These are phyloP conservation scores for Apiospora aurea DNA, from an alignment of 2,329 filamentous ascomycete species.

Conservation along the genomic window DNA sequence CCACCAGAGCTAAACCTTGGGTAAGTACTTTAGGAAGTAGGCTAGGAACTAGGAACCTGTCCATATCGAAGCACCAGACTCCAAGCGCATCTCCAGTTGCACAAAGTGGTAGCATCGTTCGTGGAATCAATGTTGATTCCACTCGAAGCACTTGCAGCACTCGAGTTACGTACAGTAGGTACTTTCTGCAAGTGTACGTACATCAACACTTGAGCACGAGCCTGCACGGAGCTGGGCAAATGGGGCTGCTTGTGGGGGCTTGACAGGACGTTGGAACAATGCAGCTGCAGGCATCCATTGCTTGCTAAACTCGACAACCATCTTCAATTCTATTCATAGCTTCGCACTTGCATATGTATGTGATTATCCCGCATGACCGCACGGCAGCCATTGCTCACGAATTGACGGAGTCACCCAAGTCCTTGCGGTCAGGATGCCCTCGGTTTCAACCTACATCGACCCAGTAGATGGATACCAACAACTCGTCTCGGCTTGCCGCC, in stretches of 20 bases:
- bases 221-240: background rate
- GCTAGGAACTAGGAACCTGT: background rate
- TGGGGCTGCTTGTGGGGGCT: slow-evolving; percentile 5
- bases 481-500: slow-evolving; percentile 6
- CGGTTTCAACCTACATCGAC: background rate
- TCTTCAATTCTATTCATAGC: slow-evolving; percentile 21
- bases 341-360: slow-evolving; percentile 17
- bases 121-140: background rate
- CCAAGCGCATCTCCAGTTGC: background rate
- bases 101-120: background rate
- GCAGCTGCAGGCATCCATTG: background rate
- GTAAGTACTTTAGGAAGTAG: no score
- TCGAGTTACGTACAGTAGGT: background rate
- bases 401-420: background rate
- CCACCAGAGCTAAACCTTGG: background rate
- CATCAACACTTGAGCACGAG: background rate
- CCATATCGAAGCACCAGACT: background rate
- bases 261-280: slow-evolving; percentile 3
- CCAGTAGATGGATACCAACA: slow-evolving; percentile 15
- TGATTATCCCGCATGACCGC: background rate
- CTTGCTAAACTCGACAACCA: background rate
- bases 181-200: background rate
- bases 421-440: background rate
- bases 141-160: background rate
- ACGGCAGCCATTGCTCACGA: background rate